Percentiles rank a stretch among this genome's conserved stretches.
Evolutionary conservation across 176 grass and related monocot genomes (phyloP).

Genomic region (Avena insularis): DNA sequence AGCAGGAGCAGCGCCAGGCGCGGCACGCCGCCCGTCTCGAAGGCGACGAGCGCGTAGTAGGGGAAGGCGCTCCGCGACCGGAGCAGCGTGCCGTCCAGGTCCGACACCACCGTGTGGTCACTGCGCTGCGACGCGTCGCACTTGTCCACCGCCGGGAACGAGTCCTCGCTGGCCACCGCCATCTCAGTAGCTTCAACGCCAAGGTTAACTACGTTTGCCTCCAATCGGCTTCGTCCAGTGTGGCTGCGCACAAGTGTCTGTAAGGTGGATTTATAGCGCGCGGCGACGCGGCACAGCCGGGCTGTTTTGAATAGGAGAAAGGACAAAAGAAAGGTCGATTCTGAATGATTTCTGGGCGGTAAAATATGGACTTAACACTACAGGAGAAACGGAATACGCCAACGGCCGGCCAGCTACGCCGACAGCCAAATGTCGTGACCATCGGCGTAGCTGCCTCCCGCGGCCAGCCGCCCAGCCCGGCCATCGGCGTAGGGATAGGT

Average conservation of each 20-base stretch:
- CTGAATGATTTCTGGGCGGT: background rate
- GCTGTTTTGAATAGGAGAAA: background rate
- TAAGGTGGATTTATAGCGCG: conserved; percentile 20
- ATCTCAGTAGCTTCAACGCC: background rate
- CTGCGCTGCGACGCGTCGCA: conserved; percentile 53
- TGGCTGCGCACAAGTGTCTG: background rate
- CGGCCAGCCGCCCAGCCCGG: too few relatives aligned
- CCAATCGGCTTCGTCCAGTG: background rate
- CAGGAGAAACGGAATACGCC: too few relatives aligned
- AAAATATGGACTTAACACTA: too few relatives aligned
- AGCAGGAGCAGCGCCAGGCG: conserved; percentile 64
- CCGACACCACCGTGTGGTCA: conserved; percentile 45
- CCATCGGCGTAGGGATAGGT: too few relatives aligned
- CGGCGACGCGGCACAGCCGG: background rate
- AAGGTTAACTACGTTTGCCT: background rate
- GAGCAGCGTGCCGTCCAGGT: conserved; percentile 75
- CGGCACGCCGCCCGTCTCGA: conserved; percentile 63
- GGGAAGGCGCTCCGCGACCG: conserved; percentile 60
- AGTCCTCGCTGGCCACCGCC: conserved; percentile 15
- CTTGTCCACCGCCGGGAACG: conserved; percentile 62
- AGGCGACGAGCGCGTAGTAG: conserved; percentile 76
- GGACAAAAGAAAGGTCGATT: background rate
- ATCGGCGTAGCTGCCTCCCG: too few relatives aligned
- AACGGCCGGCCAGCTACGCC: too few relatives aligned
- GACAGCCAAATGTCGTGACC: too few relatives aligned